Evolutionary conservation across 805 yeast genomes (phyloP).

Genomic region (Tanozyma kutaoensis): DNA sequence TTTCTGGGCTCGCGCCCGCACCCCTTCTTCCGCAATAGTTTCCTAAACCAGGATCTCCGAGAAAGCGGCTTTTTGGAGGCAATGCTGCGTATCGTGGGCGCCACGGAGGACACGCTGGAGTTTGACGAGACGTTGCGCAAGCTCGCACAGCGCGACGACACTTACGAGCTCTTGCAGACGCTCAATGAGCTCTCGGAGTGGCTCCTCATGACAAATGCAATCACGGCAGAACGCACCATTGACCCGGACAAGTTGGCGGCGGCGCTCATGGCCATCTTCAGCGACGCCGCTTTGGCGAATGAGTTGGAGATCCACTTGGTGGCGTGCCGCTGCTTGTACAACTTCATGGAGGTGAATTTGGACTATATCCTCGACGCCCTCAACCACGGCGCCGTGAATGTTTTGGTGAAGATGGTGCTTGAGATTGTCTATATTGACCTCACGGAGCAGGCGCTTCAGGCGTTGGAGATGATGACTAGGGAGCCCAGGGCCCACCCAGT

Average conservation of each 20-base stretch:
- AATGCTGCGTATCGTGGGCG: too few species aligned
- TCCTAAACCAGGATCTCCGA: too few species aligned
- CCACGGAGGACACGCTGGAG: too few species aligned
- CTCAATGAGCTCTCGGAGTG: conserved; percentile 31
- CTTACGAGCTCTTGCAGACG: too few species aligned
- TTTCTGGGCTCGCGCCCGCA: too few species aligned
- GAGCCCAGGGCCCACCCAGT: conserved; percentile 33
- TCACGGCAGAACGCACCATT: conserved; percentile 47
- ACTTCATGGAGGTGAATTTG: conserved; percentile 61
- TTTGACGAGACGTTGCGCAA: too few species aligned
- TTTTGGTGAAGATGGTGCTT: conserved; percentile 47
- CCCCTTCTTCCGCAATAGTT: too few species aligned
- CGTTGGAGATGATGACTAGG: conserved; percentile 54
- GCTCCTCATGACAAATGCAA: conserved; percentile 54
- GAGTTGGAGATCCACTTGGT: conserved; percentile 73
- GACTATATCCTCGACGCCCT: conserved; percentile 53
- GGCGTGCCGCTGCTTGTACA: conserved; percentile 74
- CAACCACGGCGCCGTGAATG: conserved; percentile 50
- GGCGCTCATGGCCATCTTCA: conserved; percentile 43
- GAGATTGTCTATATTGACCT: conserved; percentile 80
- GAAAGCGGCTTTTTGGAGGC: too few species aligned
- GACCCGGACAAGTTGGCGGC: conserved; percentile 46
- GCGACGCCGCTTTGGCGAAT: conserved; percentile 41
- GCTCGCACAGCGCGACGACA: too few species aligned
- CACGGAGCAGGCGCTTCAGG: conserved; percentile 81